Base-by-base conservation (phyloP, 2,329 filamentous ascomycete species). In the Thelonectria discophora region DNA sequence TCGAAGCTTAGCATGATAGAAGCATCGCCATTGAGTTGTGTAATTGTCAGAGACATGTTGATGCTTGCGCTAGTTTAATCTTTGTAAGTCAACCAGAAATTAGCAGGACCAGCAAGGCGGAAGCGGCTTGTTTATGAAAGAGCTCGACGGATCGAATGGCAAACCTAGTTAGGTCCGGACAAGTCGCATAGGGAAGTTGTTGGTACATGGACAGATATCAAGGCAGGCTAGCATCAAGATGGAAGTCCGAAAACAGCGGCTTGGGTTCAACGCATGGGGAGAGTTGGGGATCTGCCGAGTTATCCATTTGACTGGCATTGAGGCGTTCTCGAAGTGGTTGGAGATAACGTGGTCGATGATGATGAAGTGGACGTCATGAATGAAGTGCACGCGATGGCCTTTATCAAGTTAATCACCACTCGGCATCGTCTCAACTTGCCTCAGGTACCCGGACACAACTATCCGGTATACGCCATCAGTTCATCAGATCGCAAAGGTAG, bases 1-100 rank as follows among this genome's bases (percentile, higher is more conserved):
- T 84, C 79, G 70, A 91, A 89, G 27, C 84, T 85, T 46, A 91
- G 79, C 37, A 90, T 81, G 72, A 91, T 90, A 3, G 86, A 87
- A 37, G 86, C 82, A 72, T 90, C 88, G 52, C 81, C 82, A 72
- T 90, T 90, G 57, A 90, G 80, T 60, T 88, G 84, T 74, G 86
- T 86, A 65, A 91, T 65, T 18, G 83, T 85, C 68, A 91, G 76
- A 37, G 88, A 84, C 88, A 90, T 91, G 69, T 65, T 47, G 17
- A 39, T 42, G 9, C 24, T 39, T 30, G 24, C 24, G 24, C 24
- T 4, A 24, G 24, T 24, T 24, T 24, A 52, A 56, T 21, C 12
- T 18, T 7, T 21, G 42, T 12, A 45, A 42, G 11, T 39, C 34
- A 34, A 13, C 11, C 17, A 42, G 39, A 8, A 17, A 17, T 42